Evolutionary conservation across 495 filamentous ascomycete species (phyloP).

Genomic region (Filosporella fistucella): DNA sequence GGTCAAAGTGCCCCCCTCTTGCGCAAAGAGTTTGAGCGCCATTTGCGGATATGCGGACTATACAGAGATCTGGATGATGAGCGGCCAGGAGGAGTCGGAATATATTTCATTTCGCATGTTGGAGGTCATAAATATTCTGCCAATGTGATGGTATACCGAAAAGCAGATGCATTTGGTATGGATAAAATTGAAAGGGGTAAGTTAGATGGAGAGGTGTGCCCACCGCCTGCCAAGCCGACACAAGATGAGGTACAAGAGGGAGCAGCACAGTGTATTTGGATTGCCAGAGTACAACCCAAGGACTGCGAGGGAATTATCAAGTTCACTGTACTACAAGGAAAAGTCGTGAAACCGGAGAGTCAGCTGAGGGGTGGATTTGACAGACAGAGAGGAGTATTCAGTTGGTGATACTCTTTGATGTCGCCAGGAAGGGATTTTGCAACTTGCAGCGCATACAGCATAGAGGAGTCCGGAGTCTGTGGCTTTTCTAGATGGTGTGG

Average conservation of each 20-base stretch:
- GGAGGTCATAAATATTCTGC: constrained; percentile 93
- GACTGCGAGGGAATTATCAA: constrained; percentile 92
- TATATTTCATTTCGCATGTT: constrained; percentile 95
- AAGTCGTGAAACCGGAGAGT: constrained; percentile 79
- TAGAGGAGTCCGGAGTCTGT: too few relatives aligned
- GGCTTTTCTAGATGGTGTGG: too few relatives aligned
- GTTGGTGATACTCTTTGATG: constrained; percentile 85
- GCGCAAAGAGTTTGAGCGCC: constrained; percentile 79
- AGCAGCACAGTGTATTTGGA: constrained; percentile 88
- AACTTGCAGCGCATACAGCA: too few relatives aligned
- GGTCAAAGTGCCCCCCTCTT: constrained; percentile 89
- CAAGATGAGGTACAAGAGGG: constrained; percentile 42
- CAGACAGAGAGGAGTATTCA: constrained; percentile 68
- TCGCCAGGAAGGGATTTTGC: too few relatives aligned
- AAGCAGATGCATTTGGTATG: constrained; percentile 54
- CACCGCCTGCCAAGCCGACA: constrained; percentile 15
- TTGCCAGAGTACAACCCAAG: constrained; percentile 82
- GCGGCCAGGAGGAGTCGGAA: constrained; percentile 82
- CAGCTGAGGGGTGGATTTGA: constrained; percentile 92
- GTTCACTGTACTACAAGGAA: constrained; percentile 88
- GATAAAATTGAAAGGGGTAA: constrained; percentile 35
- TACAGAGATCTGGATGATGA: constrained; percentile 85
- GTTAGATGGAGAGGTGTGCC: constrained; percentile 23
- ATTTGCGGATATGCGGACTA: constrained; percentile 77
- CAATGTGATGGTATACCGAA: constrained; percentile 86